These are phyloP conservation scores for Crithidia bombi DNA, from an alignment of 208 protist genomes.

Conservation along the genomic window DNA sequence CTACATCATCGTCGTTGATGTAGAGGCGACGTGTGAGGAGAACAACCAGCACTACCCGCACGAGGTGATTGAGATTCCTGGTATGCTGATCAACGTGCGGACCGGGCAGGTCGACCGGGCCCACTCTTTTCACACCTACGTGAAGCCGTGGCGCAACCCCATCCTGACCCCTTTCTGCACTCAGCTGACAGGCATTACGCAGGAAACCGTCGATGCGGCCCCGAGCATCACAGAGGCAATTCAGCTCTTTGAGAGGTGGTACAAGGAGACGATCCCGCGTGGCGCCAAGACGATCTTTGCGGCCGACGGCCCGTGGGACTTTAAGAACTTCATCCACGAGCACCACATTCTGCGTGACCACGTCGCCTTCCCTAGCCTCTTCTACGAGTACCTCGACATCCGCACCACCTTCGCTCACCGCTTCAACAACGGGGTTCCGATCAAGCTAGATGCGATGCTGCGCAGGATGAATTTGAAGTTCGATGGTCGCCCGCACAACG, in stretches of 20 bases:
- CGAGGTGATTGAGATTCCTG: slow-evolving; percentile 96
- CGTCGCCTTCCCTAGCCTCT: slow-evolving; percentile 74
- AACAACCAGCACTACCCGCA: slow-evolving; percentile 71
- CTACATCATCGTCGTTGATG: slow-evolving; percentile 93
- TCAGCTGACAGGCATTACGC: slow-evolving; percentile 94
- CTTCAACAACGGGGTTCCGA: slow-evolving; percentile 71
- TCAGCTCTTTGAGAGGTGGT: slow-evolving; percentile 78
- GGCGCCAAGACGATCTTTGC: slow-evolving; percentile 84
- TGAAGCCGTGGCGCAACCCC: slow-evolving; percentile 87
- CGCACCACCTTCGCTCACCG: slow-evolving; percentile 81
- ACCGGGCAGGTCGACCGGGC: slow-evolving; percentile 64
- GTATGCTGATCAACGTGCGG: slow-evolving; percentile 86
- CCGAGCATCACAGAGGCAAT: slow-evolving; percentile 74
- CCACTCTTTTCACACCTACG: slow-evolving; percentile 89
- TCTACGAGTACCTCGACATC: slow-evolving; percentile 92
- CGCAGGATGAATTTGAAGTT: slow-evolving; percentile 68
- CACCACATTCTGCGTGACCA: slow-evolving; percentile 80
- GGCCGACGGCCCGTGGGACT: slow-evolving; percentile 89
- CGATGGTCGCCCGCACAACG: slow-evolving; percentile 86
- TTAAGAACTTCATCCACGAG: slow-evolving; percentile 84
- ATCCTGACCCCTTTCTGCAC: slow-evolving; percentile 93
- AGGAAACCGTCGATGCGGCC: slow-evolving; percentile 88
- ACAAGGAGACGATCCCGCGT: slow-evolving; percentile 62
- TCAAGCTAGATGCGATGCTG: slow-evolving; percentile 87
- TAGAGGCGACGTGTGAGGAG: slow-evolving; percentile 92